phyloP scores from a whole-genome alignment of 192 early-diverging fungal species.

The Dissophora ornata region DNA sequence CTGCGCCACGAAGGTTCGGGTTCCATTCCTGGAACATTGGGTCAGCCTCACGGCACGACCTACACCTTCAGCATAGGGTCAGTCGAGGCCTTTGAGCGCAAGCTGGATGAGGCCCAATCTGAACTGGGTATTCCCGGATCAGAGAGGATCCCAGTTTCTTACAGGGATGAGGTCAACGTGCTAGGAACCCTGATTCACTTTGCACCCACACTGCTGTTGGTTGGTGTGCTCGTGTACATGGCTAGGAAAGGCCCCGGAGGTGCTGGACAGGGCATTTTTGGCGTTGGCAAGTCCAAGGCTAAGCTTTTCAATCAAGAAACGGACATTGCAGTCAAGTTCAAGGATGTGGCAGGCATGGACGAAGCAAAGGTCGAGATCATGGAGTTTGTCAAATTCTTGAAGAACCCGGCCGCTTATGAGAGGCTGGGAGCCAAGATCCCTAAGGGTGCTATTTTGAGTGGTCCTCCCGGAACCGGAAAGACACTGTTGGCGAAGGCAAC shows the following conservation, averaged over 20 bases:
- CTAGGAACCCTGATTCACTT: conserved; percentile 85
- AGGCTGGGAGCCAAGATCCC: conserved; percentile 97
- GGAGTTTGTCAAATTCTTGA: conserved; percentile 99
- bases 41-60: conserved; percentile 52
- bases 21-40: conserved; percentile 64
- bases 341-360: conserved; percentile 99
- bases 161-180: conserved; percentile 83
- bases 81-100: conserved; percentile 93
- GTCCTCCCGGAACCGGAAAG: conserved; percentile 96
- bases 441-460: conserved; percentile 96
- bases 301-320: conserved; percentile 98
- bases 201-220: conserved; percentile 90
- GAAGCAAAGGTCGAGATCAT: conserved; percentile 99
- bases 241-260: conserved; percentile 80
- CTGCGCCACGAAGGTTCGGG: conserved; percentile 61
- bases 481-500: conserved; percentile 99
- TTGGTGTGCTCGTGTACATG: conserved; percentile 90
- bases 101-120: conserved; percentile 87
- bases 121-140: conserved; percentile 91
- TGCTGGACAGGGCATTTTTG: conserved; percentile 88
- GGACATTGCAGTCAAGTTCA: conserved; percentile 96
- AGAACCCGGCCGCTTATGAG: conserved; percentile 93
- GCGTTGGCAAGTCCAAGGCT: conserved; percentile 95
- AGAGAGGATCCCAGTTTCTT: conserved; percentile 94
- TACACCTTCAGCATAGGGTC: conserved; percentile 95